phyloP scores from a whole-genome alignment of 228 moss, liverwort and hornwort species.

The Sphagnum fallax region DNA sequence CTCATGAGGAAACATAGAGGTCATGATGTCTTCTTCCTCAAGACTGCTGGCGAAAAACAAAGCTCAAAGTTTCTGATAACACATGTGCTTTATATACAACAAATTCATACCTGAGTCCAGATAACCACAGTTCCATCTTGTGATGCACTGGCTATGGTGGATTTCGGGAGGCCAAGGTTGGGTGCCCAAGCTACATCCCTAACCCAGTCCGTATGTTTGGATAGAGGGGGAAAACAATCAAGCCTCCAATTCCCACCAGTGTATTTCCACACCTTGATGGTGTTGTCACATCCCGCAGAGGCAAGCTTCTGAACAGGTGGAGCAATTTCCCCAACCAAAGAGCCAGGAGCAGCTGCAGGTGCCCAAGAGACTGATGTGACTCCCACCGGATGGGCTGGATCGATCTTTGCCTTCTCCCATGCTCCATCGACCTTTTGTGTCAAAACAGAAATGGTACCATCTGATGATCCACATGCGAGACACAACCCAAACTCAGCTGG shows the following conservation, averaged over 20 bases:
- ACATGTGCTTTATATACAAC: no score
- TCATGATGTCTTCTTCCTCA: no score
- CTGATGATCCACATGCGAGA: constrained; percentile 40
- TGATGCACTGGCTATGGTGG: constrained; percentile 42
- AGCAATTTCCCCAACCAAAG: constrained; percentile 28
- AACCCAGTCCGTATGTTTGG: constrained; percentile 38
- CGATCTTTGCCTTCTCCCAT: constrained; percentile 43
- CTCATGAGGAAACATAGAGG: no score
- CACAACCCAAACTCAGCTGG: constrained; percentile 40
- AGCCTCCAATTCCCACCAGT: constrained; percentile 30
- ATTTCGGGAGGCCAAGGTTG: constrained; percentile 39
- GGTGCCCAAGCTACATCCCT: constrained; percentile 42
- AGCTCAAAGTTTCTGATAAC: no score
- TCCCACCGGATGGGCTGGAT: constrained; percentile 39
- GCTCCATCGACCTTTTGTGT: constrained; percentile 29
- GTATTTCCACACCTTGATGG: constrained; percentile 40
- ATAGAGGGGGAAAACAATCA: constrained; percentile 40
- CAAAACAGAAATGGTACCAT: constrained; percentile 43
- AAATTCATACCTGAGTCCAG: constrained; percentile 1
- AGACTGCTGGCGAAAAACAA: no score
- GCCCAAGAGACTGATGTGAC: constrained; percentile 50
- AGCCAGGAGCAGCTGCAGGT: constrained; percentile 32
- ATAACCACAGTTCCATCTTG: constrained; percentile 43
- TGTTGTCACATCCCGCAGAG: constrained; percentile 40
- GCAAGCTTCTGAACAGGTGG: constrained; percentile 28